Percentiles rank a stretch among this genome's conserved stretches.
Conservation (phyloP, 441 rosid species). For the Isatis lusitanica region DNA sequence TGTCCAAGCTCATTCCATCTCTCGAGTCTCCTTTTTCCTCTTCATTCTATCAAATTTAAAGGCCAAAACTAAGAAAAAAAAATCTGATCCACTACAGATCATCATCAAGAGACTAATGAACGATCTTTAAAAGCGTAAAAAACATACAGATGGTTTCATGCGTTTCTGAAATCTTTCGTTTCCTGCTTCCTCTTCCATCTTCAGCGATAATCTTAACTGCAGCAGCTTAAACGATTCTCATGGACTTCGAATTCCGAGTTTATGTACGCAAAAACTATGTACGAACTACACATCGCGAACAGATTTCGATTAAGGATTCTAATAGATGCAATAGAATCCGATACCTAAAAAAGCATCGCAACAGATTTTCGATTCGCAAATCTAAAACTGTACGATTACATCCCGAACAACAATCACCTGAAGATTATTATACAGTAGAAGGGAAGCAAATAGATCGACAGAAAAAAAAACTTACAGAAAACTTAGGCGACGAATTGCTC, state of each 20-base stretch:
- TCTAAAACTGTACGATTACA: conserved; percentile 10
- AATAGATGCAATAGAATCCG: not conserved
- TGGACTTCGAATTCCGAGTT: conserved; percentile 5
- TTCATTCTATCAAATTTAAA: conserved; percentile 40
- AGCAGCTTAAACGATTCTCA: conserved; percentile 16
- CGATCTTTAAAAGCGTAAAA: conserved; percentile 16
- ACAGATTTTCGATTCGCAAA: conserved; percentile 1
- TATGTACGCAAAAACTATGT: not conserved
- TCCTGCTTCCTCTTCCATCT: conserved; percentile 49
- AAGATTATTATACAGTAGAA: conserved; percentile 1
- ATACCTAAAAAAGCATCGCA: conserved; percentile 12
- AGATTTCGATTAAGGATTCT: conserved; percentile 3
- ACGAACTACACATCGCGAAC: conserved; percentile 2
- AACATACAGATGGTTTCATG: conserved; percentile 50
- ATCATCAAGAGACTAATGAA: not conserved
- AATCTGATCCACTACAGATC: conserved; percentile 7
- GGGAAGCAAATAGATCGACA: not conserved
- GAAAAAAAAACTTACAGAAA: not conserved
- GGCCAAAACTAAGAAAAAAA: not conserved
- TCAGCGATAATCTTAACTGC: conserved; percentile 14
- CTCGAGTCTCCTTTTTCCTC: conserved; percentile 43
- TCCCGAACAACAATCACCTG: not conserved
- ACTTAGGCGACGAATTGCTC: conserved; percentile 25
- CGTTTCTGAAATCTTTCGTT: conserved; percentile 52
- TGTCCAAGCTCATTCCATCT: conserved; percentile 42